Conservation (phyloP, 2,329 filamentous ascomycete species). For the Pseudogymnoascus sp. region DNA sequence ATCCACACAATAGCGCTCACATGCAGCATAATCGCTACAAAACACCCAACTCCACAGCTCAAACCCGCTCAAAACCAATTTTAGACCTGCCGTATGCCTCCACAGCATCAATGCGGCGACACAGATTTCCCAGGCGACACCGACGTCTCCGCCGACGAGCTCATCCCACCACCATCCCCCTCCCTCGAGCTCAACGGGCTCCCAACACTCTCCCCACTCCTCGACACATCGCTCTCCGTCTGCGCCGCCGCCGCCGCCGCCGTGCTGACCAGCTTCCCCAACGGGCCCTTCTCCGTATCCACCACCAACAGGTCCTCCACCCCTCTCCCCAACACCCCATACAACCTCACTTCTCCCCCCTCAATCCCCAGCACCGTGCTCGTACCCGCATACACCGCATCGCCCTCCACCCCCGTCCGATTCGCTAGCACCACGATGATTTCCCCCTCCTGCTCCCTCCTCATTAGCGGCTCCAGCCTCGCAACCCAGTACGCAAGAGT, state of each 20-base stretch:
- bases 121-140: not conserved
- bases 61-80: not conserved
- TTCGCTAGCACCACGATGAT: slow-evolving; percentile 61
- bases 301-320: slow-evolving; percentile 58
- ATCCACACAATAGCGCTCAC: not conserved
- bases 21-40: not conserved
- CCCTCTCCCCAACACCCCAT: slow-evolving; percentile 56
- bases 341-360: slow-evolving; percentile 53
- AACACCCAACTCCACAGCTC: not conserved
- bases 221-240: not conserved
- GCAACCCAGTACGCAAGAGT: slow-evolving; percentile 66
- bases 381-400: slow-evolving; percentile 60
- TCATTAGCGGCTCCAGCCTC: slow-evolving; percentile 54
- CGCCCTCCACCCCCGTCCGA: slow-evolving; percentile 53
- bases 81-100: not conserved
- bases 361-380: slow-evolving; percentile 59
- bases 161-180: not conserved
- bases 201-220: not conserved
- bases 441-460: slow-evolving; percentile 40
- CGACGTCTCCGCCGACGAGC: not conserved
- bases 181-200: not conserved
- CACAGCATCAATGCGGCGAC: not conserved
- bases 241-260: not conserved
- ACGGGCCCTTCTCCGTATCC: slow-evolving; percentile 35
- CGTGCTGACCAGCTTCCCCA: not conserved